Conservation (phyloP, 805 yeast genomes). For the Cyberlindnera petersonii region DNA sequence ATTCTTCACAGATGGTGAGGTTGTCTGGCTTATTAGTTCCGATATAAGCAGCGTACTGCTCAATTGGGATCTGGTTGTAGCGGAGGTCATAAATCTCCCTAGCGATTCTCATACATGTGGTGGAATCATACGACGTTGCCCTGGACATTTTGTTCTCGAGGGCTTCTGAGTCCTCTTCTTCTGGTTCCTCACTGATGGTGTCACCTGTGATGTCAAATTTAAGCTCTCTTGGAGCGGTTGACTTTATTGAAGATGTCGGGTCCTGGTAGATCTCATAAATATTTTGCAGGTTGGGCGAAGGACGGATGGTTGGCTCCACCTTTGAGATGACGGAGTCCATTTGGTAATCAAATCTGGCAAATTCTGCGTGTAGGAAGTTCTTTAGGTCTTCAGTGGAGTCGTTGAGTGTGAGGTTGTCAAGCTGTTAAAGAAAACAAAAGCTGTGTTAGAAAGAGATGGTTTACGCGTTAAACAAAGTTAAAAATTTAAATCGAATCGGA, state of each 20-base stretch:
- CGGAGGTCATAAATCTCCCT: slow-evolving; percentile 30
- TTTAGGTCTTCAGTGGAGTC: slow-evolving; percentile 13
- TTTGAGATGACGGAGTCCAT: slow-evolving; percentile 10
- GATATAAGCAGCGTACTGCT: slow-evolving; percentile 39
- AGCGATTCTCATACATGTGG: slow-evolving; percentile 25
- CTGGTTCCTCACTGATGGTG: slow-evolving; percentile 23
- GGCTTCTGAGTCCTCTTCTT: slow-evolving; percentile 12
- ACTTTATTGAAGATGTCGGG: slow-evolving; percentile 7
- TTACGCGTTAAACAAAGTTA: too few relatives aligned
- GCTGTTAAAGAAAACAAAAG: too few relatives aligned
- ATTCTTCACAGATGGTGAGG: slow-evolving; percentile 30
- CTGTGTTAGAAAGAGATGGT: too few relatives aligned
- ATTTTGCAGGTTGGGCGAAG: slow-evolving; percentile 22
- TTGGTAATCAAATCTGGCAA: slow-evolving; percentile 13
- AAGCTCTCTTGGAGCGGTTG: slow-evolving; percentile 10
- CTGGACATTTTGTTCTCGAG: background rate
- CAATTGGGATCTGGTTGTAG: slow-evolving; percentile 33
- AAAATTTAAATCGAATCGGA: too few relatives aligned
- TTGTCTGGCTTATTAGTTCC: slow-evolving; percentile 31
- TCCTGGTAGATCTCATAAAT: slow-evolving; percentile 21
- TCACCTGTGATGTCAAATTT: slow-evolving; percentile 17
- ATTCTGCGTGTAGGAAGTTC: slow-evolving; percentile 10
- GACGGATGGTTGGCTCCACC: slow-evolving; percentile 15
- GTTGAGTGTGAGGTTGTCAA: too few relatives aligned
- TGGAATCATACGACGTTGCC: background rate